Percentiles rank a stretch among this genome's conserved stretches.
phyloP scores from a whole-genome alignment of 345 rosid species.

The Noccaea bulbosa region DNA sequence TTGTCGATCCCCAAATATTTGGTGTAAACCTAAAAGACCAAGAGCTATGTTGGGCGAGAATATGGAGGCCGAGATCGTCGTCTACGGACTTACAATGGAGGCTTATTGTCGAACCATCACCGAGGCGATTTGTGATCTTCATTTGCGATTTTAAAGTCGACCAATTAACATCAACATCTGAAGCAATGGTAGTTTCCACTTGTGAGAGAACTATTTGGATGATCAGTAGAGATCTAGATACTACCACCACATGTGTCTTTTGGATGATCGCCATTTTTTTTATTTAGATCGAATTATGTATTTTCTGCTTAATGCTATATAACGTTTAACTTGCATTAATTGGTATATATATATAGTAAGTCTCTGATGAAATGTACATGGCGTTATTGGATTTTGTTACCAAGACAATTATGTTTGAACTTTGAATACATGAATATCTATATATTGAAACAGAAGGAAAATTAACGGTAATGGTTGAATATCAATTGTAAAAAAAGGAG shows the following conservation, averaged over 20 bases:
- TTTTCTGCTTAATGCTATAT: background rate
- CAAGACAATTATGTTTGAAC: background rate
- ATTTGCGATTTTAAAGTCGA: background rate
- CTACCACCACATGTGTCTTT: slow-evolving; percentile 25
- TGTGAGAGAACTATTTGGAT: slow-evolving; percentile 26
- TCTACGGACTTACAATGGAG: slow-evolving; percentile 34
- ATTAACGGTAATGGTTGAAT: background rate
- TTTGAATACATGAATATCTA: background rate
- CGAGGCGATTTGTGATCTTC: slow-evolving; percentile 38
- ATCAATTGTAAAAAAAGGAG: background rate
- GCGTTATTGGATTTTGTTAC: slow-evolving; percentile 11
- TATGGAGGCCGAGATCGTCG: slow-evolving; percentile 29
- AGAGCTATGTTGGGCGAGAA: slow-evolving; percentile 1
- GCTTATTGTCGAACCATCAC: slow-evolving; percentile 25
- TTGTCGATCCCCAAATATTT: slow-evolving; percentile 17
- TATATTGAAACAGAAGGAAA: background rate
- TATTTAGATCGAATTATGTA: background rate
- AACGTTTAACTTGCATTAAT: background rate
- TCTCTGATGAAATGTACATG: slow-evolving; percentile 1
- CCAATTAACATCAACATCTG: background rate
- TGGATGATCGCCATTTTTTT: slow-evolving; percentile 14
- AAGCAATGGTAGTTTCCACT: slow-evolving; percentile 1
- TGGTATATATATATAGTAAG: slow-evolving; percentile 16
- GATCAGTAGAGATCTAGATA: slow-evolving; percentile 22
- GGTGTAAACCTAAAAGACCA: slow-evolving; percentile 36